phyloP scores from a whole-genome alignment of 2,329 filamentous ascomycete species.

The Exophiala alcalophila region DNA sequence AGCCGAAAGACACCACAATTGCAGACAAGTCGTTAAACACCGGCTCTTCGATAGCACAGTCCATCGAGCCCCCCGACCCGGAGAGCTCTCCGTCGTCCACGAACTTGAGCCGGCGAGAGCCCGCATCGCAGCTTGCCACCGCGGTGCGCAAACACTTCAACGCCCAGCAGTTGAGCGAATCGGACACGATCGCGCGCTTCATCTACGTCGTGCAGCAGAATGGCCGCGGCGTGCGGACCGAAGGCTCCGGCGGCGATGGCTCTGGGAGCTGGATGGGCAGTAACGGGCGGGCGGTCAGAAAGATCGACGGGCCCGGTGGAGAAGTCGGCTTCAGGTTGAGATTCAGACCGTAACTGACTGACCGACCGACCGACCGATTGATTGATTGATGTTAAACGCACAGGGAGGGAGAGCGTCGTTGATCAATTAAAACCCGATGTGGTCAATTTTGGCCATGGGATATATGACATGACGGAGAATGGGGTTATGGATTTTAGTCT shows the following conservation, averaged over 20 bases:
- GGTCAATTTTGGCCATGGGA: too few species aligned
- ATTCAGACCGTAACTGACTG: conserved; percentile 26
- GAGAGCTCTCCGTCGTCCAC: conserved; percentile 7
- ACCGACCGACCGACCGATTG: too few species aligned
- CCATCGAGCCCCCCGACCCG: conserved; percentile 19
- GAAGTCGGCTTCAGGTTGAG: conserved; percentile 30
- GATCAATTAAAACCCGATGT: too few species aligned
- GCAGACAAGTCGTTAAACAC: conserved; percentile 7
- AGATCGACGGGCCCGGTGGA: conserved; percentile 23
- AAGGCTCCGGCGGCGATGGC: conserved; percentile 28
- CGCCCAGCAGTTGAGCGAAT: conserved; percentile 45
- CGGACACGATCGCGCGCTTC: conserved; percentile 48
- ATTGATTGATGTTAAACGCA: too few species aligned
- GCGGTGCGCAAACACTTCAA: conserved; percentile 49
- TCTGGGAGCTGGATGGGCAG: conserved; percentile 29
- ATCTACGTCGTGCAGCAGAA: conserved; percentile 49
- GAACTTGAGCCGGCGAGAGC: conserved; percentile 16
- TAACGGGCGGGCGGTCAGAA: conserved; percentile 26
- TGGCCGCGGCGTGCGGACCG: conserved; percentile 20
- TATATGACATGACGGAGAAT: too few species aligned
- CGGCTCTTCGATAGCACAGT: conserved; percentile 16
- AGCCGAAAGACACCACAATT: conserved; percentile 7
- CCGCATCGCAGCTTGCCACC: conserved; percentile 35
- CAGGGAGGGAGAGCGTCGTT: too few species aligned
- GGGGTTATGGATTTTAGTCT: too few species aligned